Evolutionary conservation across 108 stramenopile species (phyloP), one percentile per base, ranked within the genome.

Genomic region (Asterionellopsis glacialis): DNA sequence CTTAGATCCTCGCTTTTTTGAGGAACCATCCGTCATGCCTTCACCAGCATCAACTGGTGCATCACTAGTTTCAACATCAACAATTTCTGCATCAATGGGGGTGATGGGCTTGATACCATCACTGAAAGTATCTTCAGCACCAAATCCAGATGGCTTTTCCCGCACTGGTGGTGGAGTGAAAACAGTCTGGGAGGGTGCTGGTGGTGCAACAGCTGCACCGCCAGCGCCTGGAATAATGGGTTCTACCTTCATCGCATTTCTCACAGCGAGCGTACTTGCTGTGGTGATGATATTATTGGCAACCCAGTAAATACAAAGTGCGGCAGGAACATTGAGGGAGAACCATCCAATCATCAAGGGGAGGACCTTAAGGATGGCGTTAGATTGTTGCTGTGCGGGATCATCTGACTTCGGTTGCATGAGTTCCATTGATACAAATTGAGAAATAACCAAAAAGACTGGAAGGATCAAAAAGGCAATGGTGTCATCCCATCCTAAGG

Each of bases 341-440:
- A 96, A 96, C 84, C 85, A 96, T n/a, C 95, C 95, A 66, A 98
- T 87, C 86, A 96, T 84, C 56, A 98, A 74, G 11, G 97, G 95
- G 42, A 96, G 70, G 14, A 93, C 67, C 70, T 97, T 96, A n/a
- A 96, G 76, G 28, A 96, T 69, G 43, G 77, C 73, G 45, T 88
- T 82, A 38, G 73, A 64, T 57, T 91, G 81, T 26, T 80, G 81
- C 64, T 70, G 67, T 60, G 69, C 69, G 3, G 83, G 83, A 50
- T 88, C 82, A 41, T 73, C 73, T 33, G 69, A 52, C 60, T 82
- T 82, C 49, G 91, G 87, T 54, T 80, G 72, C 83, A 94, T 92
- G 33, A 96, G 62, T 61, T 94, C 77, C 90, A 83, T 91, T 40
- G 91, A 92, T 15, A 88, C 60, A 55, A 81, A 80, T 73, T 98